These are phyloP conservation scores for Naegleria fowleri DNA, from an alignment of 208 protist genomes.

Conservation along the genomic window DNA sequence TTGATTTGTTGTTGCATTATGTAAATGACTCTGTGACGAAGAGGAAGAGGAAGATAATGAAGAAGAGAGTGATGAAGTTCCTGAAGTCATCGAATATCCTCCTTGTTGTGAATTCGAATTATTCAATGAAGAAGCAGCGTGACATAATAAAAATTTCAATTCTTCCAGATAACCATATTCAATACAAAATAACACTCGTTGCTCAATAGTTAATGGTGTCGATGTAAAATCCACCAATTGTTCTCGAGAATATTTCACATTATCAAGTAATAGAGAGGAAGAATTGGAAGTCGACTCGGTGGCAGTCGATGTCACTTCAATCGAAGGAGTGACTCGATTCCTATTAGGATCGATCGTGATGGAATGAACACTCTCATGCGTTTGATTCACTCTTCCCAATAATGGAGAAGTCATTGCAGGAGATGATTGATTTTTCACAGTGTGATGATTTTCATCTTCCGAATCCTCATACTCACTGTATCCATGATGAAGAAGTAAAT, in stretches of 20 bases:
- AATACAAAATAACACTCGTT: background rate
- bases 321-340: background rate
- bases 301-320: background rate
- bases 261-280: background rate
- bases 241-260: background rate
- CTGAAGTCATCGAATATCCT: no score
- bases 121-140: no score
- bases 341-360: background rate
- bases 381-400: background rate
- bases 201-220: background rate
- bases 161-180: background rate
- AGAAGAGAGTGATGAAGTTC: no score
- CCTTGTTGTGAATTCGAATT: no score
- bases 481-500: background rate
- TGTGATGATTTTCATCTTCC: background rate
- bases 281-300: background rate
- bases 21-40: no score
- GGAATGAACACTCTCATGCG: background rate
- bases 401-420: no score
- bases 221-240: background rate
- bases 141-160: background rate
- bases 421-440: background rate
- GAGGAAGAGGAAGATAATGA: no score
- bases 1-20: no score
- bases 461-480: background rate